Conservation (phyloP, 2,329 filamentous ascomycete species). For the Pseudogymnoascus sp. region DNA sequence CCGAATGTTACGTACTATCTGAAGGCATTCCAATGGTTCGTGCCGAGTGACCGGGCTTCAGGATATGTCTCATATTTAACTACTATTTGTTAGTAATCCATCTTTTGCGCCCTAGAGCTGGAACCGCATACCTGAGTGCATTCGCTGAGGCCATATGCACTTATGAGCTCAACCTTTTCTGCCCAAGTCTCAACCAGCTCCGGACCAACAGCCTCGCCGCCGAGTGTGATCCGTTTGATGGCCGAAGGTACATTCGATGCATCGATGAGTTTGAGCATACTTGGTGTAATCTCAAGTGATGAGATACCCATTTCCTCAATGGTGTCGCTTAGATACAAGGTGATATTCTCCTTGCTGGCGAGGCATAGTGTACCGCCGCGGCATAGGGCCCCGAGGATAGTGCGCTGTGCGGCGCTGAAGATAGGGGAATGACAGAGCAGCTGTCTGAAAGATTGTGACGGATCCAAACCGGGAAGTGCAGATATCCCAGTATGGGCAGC, state of each 20-base stretch:
- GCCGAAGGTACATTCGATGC: constrained; percentile 69
- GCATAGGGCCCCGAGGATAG: constrained; percentile 6
- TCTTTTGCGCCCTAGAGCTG: constrained; percentile 35
- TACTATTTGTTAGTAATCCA: neutral
- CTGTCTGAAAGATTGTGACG: constrained; percentile 26
- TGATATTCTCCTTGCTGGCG: constrained; percentile 56
- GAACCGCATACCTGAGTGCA: constrained; percentile 57
- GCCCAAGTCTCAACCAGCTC: constrained; percentile 35
- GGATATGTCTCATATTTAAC: neutral
- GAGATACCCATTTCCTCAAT: constrained; percentile 52
- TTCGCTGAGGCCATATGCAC: constrained; percentile 74
- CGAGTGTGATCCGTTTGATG: constrained; percentile 61
- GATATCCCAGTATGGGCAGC: constrained; percentile 56
- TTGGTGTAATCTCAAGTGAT: constrained; percentile 19
- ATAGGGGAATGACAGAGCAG: constrained; percentile 28
- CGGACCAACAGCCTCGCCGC: constrained; percentile 75
- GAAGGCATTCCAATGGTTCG: constrained; percentile 8
- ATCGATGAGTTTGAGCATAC: constrained; percentile 72
- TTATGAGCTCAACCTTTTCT: constrained; percentile 28
- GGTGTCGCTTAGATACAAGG: constrained; percentile 60
- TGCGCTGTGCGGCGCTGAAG: constrained; percentile 5
- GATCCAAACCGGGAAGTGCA: constrained; percentile 42
- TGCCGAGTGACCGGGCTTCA: neutral
- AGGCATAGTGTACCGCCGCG: constrained; percentile 42
- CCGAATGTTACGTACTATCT: constrained; percentile 64